Percentiles rank a stretch among this genome's conserved stretches.
These are phyloP conservation scores for Xylaria sp. DNA, from an alignment of 2,329 filamentous ascomycete species.

Conservation along the genomic window DNA sequence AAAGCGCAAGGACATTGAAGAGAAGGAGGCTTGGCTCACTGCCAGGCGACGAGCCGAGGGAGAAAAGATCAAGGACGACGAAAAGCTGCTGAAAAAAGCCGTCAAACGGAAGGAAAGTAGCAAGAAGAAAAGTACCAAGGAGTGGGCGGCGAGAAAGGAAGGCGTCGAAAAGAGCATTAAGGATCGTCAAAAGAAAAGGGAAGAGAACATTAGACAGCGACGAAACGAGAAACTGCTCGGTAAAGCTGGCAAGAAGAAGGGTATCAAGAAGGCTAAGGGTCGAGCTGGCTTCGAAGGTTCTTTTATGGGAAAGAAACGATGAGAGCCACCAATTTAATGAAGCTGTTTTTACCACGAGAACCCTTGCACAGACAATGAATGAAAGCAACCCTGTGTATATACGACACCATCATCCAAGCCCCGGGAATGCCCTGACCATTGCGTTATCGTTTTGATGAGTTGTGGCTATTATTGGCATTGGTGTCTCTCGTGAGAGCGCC, in stretches of 20 bases:
- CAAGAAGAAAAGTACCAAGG: constrained; percentile 91
- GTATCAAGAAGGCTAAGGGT: constrained; percentile 57
- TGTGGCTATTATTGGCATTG: not conserved
- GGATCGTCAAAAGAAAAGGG: constrained; percentile 83
- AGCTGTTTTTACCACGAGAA: constrained; percentile 14
- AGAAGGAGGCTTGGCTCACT: constrained; percentile 94
- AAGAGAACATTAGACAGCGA: constrained; percentile 79
- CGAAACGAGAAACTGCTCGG: constrained; percentile 76
- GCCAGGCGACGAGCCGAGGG: constrained; percentile 90
- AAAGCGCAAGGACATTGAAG: constrained; percentile 86
- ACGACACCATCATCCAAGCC: constrained; percentile 12
- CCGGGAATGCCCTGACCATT: not conserved
- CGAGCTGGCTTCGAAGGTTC: constrained; percentile 74
- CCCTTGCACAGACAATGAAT: constrained; percentile 8
- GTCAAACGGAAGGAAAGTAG: constrained; percentile 90
- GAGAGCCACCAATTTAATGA: constrained; percentile 21
- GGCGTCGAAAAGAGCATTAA: constrained; percentile 81
- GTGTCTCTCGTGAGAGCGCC: not conserved
- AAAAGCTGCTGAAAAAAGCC: constrained; percentile 88
- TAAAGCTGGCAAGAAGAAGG: constrained; percentile 67
- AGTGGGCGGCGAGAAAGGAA: constrained; percentile 80
- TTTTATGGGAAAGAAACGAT: constrained; percentile 65
- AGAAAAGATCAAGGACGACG: constrained; percentile 88
- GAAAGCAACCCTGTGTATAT: constrained; percentile 28
- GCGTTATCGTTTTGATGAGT: not conserved